These are phyloP conservation scores for Candida dubliniensis DNA, from an alignment of 1,139 yeast genomes.

Conservation along the genomic window DNA sequence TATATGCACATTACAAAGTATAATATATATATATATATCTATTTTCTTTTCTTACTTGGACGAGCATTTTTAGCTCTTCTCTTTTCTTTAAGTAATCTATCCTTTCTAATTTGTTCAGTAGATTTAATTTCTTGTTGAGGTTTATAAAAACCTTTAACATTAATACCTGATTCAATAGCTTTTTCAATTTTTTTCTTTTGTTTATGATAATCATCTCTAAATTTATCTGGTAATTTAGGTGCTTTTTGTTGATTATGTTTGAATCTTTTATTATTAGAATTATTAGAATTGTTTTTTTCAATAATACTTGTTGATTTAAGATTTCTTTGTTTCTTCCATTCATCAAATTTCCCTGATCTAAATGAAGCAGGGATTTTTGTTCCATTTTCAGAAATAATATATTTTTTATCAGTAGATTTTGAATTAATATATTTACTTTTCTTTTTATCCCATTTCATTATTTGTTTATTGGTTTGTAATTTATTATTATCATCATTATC, in stretches of 20 bases:
- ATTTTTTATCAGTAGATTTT: conserved; percentile 78
- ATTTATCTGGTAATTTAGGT: conserved; percentile 87
- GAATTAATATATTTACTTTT: conserved; percentile 87
- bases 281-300: conserved; percentile 27
- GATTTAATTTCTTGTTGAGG: conserved; percentile 62
- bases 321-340: conserved; percentile 80
- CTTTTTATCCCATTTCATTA: conserved; percentile 92
- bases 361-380: conserved; percentile 90
- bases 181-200: conserved; percentile 82
- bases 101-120: conserved; percentile 77
- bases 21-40: conserved; percentile 4
- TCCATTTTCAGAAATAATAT: conserved; percentile 93
- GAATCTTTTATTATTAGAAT: conserved; percentile 59
- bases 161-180: conserved; percentile 75
- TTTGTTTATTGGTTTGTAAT: conserved; percentile 61
- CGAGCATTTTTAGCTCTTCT: conserved; percentile 85
- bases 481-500: conserved; percentile 82
- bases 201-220: conserved; percentile 79
- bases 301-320: conserved; percentile 36
- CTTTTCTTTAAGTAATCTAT: conserved; percentile 67
- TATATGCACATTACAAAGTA: background rate
- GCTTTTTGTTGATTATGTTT: conserved; percentile 76
- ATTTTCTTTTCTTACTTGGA: conserved; percentile 46
- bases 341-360: conserved; percentile 87
- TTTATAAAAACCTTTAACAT: conserved; percentile 69